Conservation (phyloP, 768 basidiomycete genomes). For the Imleria badia region DNA sequence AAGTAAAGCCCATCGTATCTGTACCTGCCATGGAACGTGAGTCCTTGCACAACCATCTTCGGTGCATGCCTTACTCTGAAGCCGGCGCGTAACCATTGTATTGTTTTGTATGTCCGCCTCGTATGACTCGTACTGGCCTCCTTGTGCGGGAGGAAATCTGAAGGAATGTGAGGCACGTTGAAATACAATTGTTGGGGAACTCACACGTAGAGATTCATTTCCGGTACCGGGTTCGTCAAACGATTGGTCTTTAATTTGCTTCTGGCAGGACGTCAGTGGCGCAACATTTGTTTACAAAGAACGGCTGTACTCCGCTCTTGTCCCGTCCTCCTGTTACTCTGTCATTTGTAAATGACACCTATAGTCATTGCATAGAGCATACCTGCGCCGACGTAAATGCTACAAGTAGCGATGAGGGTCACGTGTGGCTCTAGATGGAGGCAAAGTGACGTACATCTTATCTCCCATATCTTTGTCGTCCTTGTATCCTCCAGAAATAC, state of each 20-base stretch:
- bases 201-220: constrained; percentile 24
- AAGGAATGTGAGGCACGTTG: neutral
- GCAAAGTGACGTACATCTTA: constrained; percentile 31
- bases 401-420: constrained; percentile 13
- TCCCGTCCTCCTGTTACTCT: constrained; percentile 25
- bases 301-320: constrained; percentile 8
- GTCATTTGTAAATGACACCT: neutral
- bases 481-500: constrained; percentile 41
- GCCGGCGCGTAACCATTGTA: constrained; percentile 19
- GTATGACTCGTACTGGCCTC: constrained; percentile 39
- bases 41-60: neutral
- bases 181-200: neutral
- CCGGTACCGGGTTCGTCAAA: constrained; percentile 11
- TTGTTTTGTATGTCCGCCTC: constrained; percentile 24
- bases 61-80: constrained; percentile 20
- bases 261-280: constrained; percentile 12
- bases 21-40: constrained; percentile 18
- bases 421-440: neutral
- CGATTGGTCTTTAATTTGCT: constrained; percentile 25
- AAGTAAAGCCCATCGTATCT: constrained; percentile 35
- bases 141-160: constrained; percentile 32
- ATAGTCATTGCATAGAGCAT: neutral
- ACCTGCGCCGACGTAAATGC: constrained; percentile 36
- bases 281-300: neutral
- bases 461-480: constrained; percentile 41